Base-by-base conservation (phyloP, 352 stramenopile species). In the Halophytophthora polymorphica region DNA sequence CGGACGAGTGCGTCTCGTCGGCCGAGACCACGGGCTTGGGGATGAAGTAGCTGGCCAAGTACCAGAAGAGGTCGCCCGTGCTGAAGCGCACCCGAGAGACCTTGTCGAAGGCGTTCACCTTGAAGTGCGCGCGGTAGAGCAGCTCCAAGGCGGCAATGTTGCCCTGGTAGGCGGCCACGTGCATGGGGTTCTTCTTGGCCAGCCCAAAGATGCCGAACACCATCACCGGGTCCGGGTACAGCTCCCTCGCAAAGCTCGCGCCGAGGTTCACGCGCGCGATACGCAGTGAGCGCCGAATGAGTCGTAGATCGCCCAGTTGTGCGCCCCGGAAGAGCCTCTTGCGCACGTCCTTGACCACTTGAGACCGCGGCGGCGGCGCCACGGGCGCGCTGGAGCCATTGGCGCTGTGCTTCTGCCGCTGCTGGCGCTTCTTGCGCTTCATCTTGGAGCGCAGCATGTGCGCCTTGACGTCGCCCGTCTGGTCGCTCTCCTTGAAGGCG, bases 161-260 rank as follows among this genome's bases (percentile, higher is more conserved):
- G 38, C 81, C 81, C 45, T 87, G 76, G 47, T 88, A 89, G 14
- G 83, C 83, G 1, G 83, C 83, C 5, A 93, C 77, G 25, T 93
- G 83, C 75, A 93, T 81, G 21, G 83, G 83, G 43, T 93, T 91
- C 56, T 93, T 93, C 54, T 74, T 84, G 17, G 81, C 83, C 22
- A 78, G 73, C n/a, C 74, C 68, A 53, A 88, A 88, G n/a, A 86
- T 77, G 40, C 77, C 65, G 17, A 88, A 70, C 40, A 78, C 61
- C 49, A 94, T 77, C 28, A 69, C 64, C 11, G 81, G 73, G 34
- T 90, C 81, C 2, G 71, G 67, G 45, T 90, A 94, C 51, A 91
- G 50, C 14, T 88, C 72, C 23, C 54, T 57, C 2, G 77, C 73
- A 50, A 91, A 93, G 19, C 44, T 56, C 2, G 65, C 45, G 2